Evolutionary conservation across 768 basidiomycete genomes (phyloP), one percentile per base, ranked within the genome.

Genomic region (Dioszegia crocea): DNA sequence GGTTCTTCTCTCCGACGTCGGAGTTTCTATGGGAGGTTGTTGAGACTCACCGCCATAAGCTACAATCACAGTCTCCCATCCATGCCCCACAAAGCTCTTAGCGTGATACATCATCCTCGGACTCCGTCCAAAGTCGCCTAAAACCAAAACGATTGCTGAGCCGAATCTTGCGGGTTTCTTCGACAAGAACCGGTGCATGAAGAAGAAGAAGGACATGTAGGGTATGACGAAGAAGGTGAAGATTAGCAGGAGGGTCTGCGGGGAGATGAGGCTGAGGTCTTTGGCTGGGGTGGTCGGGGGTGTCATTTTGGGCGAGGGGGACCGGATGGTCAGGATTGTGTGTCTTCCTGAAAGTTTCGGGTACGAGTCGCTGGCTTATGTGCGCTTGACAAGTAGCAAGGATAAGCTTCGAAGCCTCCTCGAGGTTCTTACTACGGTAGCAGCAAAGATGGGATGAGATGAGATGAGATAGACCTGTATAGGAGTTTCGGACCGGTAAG

Each of bases 81-180:
- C 84, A 53, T 85, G 82, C 57, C 86, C 83, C 38, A 89, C 87
- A 72, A 99, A 89, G 71, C 89, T 92, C 74, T 94, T 85, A 0
- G 94, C 88, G 68, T 99, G 96, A 75, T 97, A 97, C 90, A 97
- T 94, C 90, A 97, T 98, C 54, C 96, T 82, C 11, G 96, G 96
- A 73, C 89, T 91, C 57, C 96, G 83, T 1, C 94, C 96, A 47
- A 99, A 85, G 79, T 99, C 96, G 10, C 96, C 96, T 10, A 99
- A 81, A 14, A 99, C 96, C 47, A 98, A 79, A 55, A 98, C 84
- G 3, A 85, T 88, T n/a, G 89, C 88, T 2, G 89, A 83, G 73
- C 46, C 79, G n/a, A 54, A 56, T 40, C 62, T 30, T 4, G 49
- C 49, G 3, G 61, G 66, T 38, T 65, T 65, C 12, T 11, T 27